Percentiles rank a stretch among this genome's conserved stretches.
Evolutionary conservation across 495 filamentous ascomycete species (phyloP).

Genomic region (Viridothelium virens): DNA sequence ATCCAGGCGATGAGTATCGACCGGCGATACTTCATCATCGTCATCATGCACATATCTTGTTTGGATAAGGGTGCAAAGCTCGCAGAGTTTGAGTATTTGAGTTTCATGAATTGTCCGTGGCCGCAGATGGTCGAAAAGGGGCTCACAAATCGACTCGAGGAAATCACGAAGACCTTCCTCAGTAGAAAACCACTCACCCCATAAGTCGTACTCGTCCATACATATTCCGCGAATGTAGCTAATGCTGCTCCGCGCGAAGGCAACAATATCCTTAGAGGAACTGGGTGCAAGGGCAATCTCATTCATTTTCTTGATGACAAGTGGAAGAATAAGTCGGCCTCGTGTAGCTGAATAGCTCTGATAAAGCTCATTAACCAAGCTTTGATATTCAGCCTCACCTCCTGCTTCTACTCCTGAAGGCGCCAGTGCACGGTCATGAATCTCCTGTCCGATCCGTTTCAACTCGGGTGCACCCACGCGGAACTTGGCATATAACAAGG

Average conservation of each 20-base stretch:
- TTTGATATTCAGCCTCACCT: conserved; percentile 59
- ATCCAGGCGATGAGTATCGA: conserved; percentile 52
- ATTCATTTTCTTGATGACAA: conserved; percentile 52
- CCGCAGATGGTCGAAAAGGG: conserved; percentile 63
- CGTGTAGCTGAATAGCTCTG: conserved; percentile 55
- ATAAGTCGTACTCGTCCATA: conserved; percentile 66
- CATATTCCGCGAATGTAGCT: conserved; percentile 64
- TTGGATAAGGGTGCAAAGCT: conserved; percentile 71
- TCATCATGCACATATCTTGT: conserved; percentile 71
- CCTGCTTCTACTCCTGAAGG: conserved; percentile 54
- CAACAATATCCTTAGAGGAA: conserved; percentile 58
- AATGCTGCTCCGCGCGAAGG: conserved; percentile 62
- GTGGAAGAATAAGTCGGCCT: conserved; percentile 46
- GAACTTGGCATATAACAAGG: conserved; percentile 71
- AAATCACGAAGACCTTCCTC: conserved; percentile 63
- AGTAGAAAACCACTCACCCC: conserved; percentile 67
- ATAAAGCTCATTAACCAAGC: conserved; percentile 58
- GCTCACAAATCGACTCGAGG: conserved; percentile 64
- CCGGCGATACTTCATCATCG: conserved; percentile 54
- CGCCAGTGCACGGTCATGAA: conserved; percentile 58
- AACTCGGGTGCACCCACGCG: conserved; percentile 59
- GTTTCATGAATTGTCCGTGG: conserved; percentile 65
- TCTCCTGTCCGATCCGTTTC: conserved; percentile 58
- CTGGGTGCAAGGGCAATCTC: conserved; percentile 60
- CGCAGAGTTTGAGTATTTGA: conserved; percentile 67